These are phyloP conservation scores for Trypanosoma scelopori DNA, from an alignment of 208 protist genomes.

Conservation along the genomic window DNA sequence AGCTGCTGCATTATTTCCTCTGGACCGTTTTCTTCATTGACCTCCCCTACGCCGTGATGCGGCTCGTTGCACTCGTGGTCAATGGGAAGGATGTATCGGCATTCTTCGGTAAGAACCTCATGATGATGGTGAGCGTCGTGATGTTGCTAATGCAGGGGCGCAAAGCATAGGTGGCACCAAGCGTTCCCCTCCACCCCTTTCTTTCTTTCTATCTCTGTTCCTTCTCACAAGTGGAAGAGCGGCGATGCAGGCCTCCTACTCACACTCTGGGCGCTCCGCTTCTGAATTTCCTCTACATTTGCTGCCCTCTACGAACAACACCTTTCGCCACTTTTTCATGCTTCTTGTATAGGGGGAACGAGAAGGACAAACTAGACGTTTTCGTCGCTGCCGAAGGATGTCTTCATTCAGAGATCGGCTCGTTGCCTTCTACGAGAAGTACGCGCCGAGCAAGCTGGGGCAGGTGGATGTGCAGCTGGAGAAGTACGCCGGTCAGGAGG, in stretches of 20 bases:
- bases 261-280: not conserved
- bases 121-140: slow-evolving; percentile 25
- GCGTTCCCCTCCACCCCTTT: not conserved
- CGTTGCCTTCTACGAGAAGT: slow-evolving; percentile 43
- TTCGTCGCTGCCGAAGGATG: too few relatives aligned
- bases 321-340: too few relatives aligned
- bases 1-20: slow-evolving; percentile 27
- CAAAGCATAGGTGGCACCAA: not conserved
- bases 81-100: slow-evolving; percentile 20
- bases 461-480: slow-evolving; percentile 44
- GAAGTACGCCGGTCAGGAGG: slow-evolving; percentile 54
- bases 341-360: too few relatives aligned
- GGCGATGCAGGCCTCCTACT: not conserved
- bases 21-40: slow-evolving; percentile 32
- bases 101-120: slow-evolving; percentile 29
- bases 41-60: slow-evolving; percentile 22
- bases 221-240: not conserved
- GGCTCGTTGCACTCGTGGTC: slow-evolving; percentile 17
- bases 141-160: slow-evolving; percentile 20
- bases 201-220: not conserved
- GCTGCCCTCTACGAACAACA: too few relatives aligned
- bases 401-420: slow-evolving; percentile 31
- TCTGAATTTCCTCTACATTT: too few relatives aligned
- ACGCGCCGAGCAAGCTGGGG: slow-evolving; percentile 51
- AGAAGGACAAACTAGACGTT: too few relatives aligned